These are phyloP conservation scores for Ambrosia hybrid DNA, from an alignment of 140 eudicot species.

Conservation along the genomic window DNA sequence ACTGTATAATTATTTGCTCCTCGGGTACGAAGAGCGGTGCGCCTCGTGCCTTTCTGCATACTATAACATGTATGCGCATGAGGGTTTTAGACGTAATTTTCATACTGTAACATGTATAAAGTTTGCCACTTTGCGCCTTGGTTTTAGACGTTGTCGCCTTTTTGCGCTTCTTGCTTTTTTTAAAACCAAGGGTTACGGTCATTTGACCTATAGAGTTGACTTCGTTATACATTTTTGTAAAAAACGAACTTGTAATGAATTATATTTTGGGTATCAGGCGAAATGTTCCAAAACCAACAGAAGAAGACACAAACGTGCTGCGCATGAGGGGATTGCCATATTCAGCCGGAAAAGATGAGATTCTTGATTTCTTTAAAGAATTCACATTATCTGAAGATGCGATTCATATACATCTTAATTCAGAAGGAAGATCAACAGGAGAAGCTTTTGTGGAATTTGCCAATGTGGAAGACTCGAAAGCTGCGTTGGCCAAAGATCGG, in stretches of 20 bases:
- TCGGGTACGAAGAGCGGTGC: too few relatives aligned
- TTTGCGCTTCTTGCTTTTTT: too few relatives aligned
- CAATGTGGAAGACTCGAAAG: slow-evolving; percentile 70
- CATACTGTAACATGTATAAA: too few relatives aligned
- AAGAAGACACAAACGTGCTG: slow-evolving; percentile 60
- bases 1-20: too few relatives aligned
- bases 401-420: slow-evolving; percentile 50
- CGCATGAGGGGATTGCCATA: slow-evolving; percentile 96
- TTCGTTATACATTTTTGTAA: neutral
- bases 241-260: neutral
- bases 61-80: too few relatives aligned
- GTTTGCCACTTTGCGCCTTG: too few relatives aligned
- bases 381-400: slow-evolving; percentile 67
- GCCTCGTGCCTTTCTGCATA: too few relatives aligned
- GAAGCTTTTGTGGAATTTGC: slow-evolving; percentile 93
- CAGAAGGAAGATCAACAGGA: slow-evolving; percentile 84
- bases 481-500: slow-evolving; percentile 84
- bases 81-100: too few relatives aligned
- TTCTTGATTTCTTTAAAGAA: slow-evolving; percentile 77
- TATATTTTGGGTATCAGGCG: slow-evolving; percentile 24
- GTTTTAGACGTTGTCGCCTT: too few relatives aligned
- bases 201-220: neutral
- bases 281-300: slow-evolving; percentile 50
- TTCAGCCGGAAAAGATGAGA: slow-evolving; percentile 91
- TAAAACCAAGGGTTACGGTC: too few relatives aligned